Evolutionary conservation across 1,284 basidiomycete species (phyloP).

Genomic region (Porogramme epimiltina): DNA sequence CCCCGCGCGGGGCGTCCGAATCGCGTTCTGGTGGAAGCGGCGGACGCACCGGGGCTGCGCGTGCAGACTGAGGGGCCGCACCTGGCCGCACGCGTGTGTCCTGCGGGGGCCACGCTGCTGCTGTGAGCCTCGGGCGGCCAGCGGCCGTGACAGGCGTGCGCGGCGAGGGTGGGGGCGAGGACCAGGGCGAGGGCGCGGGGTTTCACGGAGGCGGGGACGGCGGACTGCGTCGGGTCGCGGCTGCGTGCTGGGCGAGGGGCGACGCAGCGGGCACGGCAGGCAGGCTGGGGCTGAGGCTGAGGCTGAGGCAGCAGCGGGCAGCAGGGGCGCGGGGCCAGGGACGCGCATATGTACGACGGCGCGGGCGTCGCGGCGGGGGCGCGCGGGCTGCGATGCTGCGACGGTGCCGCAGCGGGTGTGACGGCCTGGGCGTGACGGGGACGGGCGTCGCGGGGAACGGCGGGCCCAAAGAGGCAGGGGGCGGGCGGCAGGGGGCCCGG

Average conservation of each 20-base stretch:
- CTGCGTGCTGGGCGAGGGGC: no score
- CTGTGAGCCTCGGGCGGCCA: slow-evolving; percentile 9
- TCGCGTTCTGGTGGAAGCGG: slow-evolving; percentile 7
- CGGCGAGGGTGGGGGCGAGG: no score
- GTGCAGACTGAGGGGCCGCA: slow-evolving; percentile 1
- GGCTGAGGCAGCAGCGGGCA: no score
- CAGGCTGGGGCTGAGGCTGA: neutral
- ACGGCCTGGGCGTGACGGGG: neutral
- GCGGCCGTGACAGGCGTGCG: neutral
- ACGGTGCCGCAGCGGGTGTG: slow-evolving; percentile 14
- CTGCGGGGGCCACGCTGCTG: slow-evolving; percentile 13
- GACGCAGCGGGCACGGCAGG: neutral
- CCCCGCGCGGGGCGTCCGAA: no score
- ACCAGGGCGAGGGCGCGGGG: no score
- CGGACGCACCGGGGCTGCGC: neutral
- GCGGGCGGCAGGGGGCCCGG: no score
- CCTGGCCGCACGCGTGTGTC: no score
- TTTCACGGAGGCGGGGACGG: slow-evolving; percentile 4
- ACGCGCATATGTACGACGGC: neutral
- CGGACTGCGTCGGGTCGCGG: neutral
- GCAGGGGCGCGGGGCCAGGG: no score
- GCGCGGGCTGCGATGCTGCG: neutral
- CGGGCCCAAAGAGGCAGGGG: neutral
- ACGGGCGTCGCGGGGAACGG: slow-evolving; percentile 1
- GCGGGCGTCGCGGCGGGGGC: neutral